Base-by-base conservation (phyloP, 345 rosid genomes). In the Populus tremula region DNA sequence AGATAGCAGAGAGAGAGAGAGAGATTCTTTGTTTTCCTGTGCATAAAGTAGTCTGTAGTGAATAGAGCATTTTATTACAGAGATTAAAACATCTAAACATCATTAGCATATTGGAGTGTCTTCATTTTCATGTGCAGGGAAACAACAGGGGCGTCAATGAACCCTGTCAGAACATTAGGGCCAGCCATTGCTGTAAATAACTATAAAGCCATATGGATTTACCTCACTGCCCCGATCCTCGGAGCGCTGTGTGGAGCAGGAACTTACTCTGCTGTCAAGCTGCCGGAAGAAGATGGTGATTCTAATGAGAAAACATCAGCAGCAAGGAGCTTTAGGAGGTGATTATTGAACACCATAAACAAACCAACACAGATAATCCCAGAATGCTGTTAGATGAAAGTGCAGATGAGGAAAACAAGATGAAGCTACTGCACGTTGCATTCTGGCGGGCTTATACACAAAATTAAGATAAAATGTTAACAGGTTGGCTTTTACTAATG, bases 211-310 rank as follows among this genome's bases (percentile, higher is more conserved):
- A 93, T 93, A 77, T 93, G 97, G 98, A 38, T 93, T 73, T 94
- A 94, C 90, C 87, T 93, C 66, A 91, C 95, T 6, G 95, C 97
- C 2, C 97, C 93, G 0, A 83, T 93, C 39, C 87, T 91, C 2
- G 97, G 97, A n/a, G 92, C 97, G 0, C 79, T 94, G 31, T 85
- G 87, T n/a, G 98, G 97, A 47, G 97, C 97, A 9, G 97, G 93
- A 78, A 85, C 87, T 16, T 94, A 93, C 80, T 83, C 92, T n/a
- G 89, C 87, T 0, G 97, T 93, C 62, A 94, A 90, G 88, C 78
- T 91, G 79, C 97, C 95, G 0, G 89, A 89, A 67, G 93, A 86
- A 80, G 91, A 86, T 25, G 84, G 70, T 38, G 86, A 82, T n/a
- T 41, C 70, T 27, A 72, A 31, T 5, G 80, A 84, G 35, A 86